Evolutionary conservation across 371 early-diverging fungal genomes (phyloP).

Genomic region (Mucor irregularis): DNA sequence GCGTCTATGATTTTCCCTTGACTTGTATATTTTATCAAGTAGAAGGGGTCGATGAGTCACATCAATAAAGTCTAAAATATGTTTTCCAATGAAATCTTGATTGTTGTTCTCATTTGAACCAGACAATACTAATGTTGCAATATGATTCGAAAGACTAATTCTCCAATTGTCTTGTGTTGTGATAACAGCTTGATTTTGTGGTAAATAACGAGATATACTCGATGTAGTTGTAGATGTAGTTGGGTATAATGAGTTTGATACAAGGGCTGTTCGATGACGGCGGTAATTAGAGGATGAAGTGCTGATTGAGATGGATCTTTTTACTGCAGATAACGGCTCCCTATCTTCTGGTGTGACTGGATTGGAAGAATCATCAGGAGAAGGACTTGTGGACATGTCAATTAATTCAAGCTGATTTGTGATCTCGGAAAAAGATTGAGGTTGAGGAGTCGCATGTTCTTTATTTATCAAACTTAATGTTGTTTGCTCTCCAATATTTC

Average conservation of each 20-base stretch:
- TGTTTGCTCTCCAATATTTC: no score
- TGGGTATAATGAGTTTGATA: not conserved
- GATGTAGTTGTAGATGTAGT: not conserved
- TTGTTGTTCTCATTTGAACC: conserved; percentile 12
- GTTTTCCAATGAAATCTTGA: conserved; percentile 42
- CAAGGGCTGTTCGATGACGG: conserved; percentile 5
- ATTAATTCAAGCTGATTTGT: conserved; percentile 4
- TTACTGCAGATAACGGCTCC: not conserved
- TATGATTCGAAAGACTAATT: conserved; percentile 63
- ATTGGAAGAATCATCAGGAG: not conserved
- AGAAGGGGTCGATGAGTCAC: conserved; percentile 49
- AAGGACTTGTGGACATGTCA: not conserved
- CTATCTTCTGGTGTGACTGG: conserved; percentile 19
- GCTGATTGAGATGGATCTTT: conserved; percentile 1
- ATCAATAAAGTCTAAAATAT: conserved; percentile 55
- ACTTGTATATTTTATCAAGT: conserved; percentile 40
- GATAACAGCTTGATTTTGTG: conserved; percentile 65
- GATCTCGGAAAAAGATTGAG: not conserved
- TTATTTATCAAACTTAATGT: no score
- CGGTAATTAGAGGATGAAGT: not conserved
- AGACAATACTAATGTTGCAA: conserved; percentile 52
- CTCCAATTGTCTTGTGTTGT: conserved; percentile 61
- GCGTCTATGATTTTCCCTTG: conserved; percentile 33
- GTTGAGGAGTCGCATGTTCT: no score
- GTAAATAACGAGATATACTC: conserved; percentile 48